Base-by-base conservation (phyloP, 2,329 filamentous ascomycete species). In the Botrytis hyacinthi region DNA sequence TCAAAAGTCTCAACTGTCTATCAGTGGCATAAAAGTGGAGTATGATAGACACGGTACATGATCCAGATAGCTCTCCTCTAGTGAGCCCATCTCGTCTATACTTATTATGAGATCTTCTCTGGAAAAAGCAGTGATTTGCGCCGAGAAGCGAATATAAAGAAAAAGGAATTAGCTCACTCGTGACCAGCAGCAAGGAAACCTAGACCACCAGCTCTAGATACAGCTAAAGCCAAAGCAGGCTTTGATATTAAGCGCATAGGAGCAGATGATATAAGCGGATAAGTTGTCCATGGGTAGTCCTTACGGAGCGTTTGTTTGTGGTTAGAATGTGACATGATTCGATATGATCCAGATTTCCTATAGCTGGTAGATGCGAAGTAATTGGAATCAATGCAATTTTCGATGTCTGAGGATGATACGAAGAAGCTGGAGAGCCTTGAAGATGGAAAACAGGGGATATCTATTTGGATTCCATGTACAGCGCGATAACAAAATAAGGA, bases 201-300 rank as follows among this genome's bases (percentile, higher is more conserved):
- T 1, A 87, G 75, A 6, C 86, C 86, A 8, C 86, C 85, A 46
- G 87, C 86, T 77, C 82, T 82, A 3, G 87, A 89, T 22, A 93
- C 86, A 61, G 89, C 86, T 46, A 89, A 83, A 4, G 90, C 89
- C 4, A 93, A 85, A 0, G 82, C 77, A 79, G 85, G 75, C 80
- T 86, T 78, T 81, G 85, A 77, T 86, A 93, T 88, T 51, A 89
- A 84, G 63, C 90, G 87, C 92, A 94, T 93, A 0, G 92, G 92
- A 1, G 90, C 91, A 54, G 85, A 84, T 63, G 86, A 84, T 44
- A 94, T 85, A 32, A 92, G 54, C 29, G 74, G 74, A 62, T 69
- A 60, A 29, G 62, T 44, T 44, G 59, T 72, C 74, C 74, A 75
- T 68, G 74, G 72, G 26, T 74, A 75, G 60, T 71, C 68, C n/a